Conservation (phyloP, 371 early-diverging fungal species). For the Mucor indicus region DNA sequence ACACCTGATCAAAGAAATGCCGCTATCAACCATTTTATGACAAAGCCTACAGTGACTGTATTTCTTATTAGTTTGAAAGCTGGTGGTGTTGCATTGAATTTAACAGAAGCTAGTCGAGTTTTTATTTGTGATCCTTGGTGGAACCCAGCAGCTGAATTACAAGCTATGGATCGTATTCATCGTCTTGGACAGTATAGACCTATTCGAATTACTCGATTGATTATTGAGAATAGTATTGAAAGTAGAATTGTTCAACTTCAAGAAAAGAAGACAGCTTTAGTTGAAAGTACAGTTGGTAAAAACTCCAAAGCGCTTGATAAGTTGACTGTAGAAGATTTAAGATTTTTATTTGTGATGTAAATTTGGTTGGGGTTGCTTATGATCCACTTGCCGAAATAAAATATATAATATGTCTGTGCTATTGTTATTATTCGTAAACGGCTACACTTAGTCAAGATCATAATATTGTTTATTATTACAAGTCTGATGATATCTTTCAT, state of each 20-base stretch:
- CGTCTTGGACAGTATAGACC: slow-evolving; percentile 89
- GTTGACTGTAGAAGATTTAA: slow-evolving; percentile 81
- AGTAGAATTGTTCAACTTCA: slow-evolving; percentile 91
- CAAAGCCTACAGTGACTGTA: slow-evolving; percentile 79
- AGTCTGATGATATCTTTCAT: no score
- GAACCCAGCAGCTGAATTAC: slow-evolving; percentile 73
- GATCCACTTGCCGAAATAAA: no score
- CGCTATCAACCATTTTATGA: slow-evolving; percentile 76
- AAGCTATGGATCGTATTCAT: slow-evolving; percentile 92
- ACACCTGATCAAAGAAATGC: slow-evolving; percentile 78
- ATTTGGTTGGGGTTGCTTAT: no score
- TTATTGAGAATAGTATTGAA: slow-evolving; percentile 96
- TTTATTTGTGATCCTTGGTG: slow-evolving; percentile 92
- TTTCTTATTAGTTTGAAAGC: slow-evolving; percentile 91
- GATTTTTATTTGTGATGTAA: slow-evolving; percentile 81
- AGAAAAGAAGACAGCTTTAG: slow-evolving; percentile 92
- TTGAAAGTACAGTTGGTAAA: slow-evolving; percentile 87
- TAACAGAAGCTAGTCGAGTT: slow-evolving; percentile 92
- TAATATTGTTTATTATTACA: no score
- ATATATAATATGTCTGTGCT: no score
- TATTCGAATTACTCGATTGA: slow-evolving; percentile 82
- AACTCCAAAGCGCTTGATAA: slow-evolving; percentile 55
- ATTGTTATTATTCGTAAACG: no score
- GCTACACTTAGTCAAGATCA: no score
- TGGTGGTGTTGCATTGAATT: slow-evolving; percentile 96